A percentile compares a stretch with the other conserved stretches of the same genome.
phyloP scores from a whole-genome alignment of 441 rosid genomes.

The Corymbia citriodora region DNA sequence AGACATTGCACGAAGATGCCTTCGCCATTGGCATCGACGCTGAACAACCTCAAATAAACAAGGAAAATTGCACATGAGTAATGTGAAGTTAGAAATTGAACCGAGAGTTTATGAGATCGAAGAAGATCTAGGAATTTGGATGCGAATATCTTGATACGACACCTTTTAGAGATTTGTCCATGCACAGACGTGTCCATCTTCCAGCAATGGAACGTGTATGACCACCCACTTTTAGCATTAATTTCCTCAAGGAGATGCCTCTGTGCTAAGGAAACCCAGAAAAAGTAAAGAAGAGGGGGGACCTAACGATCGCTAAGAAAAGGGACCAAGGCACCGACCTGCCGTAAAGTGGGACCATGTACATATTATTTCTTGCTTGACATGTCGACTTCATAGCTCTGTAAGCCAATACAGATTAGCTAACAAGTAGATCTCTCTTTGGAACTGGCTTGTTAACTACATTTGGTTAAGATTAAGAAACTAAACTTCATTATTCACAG shows the following conservation, averaged over 20 bases:
- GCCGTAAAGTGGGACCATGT: not conserved
- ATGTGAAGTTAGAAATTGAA: not conserved
- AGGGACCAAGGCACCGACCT: not conserved
- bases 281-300: not conserved
- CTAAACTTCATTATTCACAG: not conserved
- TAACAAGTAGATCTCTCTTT: not conserved
- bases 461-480: not conserved
- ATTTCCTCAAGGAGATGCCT: not conserved
- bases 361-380: not conserved
- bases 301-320: not conserved
- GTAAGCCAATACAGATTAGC: not conserved
- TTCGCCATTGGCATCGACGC: not conserved
- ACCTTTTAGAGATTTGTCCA: not conserved
- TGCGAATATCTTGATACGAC: not conserved
- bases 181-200: not conserved
- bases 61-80: not conserved
- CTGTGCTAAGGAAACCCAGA: not conserved
- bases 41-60: not conserved
- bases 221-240: not conserved
- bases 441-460: not conserved
- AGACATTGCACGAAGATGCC: not conserved
- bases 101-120: not conserved
- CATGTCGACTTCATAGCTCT: not conserved
- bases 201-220: not conserved
- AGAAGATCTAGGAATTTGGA: not conserved